These are phyloP conservation scores for Xylaria sp. DNA, from an alignment of 2,329 filamentous ascomycete genomes.

Conservation along the genomic window DNA sequence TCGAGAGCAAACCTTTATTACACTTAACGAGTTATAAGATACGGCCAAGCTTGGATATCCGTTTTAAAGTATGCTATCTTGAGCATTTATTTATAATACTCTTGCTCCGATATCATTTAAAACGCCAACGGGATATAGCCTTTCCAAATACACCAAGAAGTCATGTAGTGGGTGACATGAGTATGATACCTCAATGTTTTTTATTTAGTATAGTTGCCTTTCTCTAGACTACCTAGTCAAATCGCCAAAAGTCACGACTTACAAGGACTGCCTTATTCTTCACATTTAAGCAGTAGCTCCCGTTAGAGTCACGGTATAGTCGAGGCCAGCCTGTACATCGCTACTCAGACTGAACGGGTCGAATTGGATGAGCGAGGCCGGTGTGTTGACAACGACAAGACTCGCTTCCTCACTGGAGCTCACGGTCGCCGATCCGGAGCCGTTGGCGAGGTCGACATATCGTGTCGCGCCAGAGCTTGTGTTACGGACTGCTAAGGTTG, in stretches of 20 bases:
- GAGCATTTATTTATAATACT: not conserved
- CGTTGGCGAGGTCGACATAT: constrained; percentile 52
- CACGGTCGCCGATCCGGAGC: constrained; percentile 50
- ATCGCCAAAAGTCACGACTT: not conserved
- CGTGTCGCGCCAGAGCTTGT: constrained; percentile 47
- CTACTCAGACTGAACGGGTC: constrained; percentile 54
- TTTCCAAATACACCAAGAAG: not conserved
- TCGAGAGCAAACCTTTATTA: no score
- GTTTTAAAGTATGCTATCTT: not conserved
- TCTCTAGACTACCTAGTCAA: not conserved
- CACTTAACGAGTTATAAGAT: not conserved
- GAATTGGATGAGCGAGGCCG: constrained; percentile 55
- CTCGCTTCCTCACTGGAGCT: constrained; percentile 55
- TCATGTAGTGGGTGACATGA: not conserved
- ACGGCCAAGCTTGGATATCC: not conserved
- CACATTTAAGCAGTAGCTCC: constrained; percentile 40
- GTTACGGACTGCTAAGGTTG: constrained; percentile 53
- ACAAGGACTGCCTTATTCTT: not conserved
- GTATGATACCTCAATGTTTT: not conserved
- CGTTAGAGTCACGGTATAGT: constrained; percentile 49
- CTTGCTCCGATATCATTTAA: not conserved
- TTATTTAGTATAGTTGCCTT: not conserved
- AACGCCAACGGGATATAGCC: no score
- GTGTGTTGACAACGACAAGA: constrained; percentile 61
- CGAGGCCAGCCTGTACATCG: constrained; percentile 52